phyloP scores from a whole-genome alignment of 2,329 filamentous ascomycete species.

The Trichoderma koningii region DNA sequence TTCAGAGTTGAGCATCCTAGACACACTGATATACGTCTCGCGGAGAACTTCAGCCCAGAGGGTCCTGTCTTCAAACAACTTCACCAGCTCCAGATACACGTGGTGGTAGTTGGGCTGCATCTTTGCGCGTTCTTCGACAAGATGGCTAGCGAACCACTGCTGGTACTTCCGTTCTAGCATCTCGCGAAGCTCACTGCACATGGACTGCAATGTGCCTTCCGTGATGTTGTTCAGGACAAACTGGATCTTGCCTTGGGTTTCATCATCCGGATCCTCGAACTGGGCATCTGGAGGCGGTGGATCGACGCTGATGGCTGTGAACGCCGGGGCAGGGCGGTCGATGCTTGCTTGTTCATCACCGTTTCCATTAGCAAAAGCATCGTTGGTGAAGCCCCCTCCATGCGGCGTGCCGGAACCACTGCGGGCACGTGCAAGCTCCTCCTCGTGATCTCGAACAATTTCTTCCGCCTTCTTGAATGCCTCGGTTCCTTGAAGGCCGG shows the following conservation, averaged over 20 bases:
- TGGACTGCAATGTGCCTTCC: conserved; percentile 79
- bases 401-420: conserved; percentile 51
- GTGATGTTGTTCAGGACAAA: conserved; percentile 98
- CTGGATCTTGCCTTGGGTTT: conserved; percentile 87
- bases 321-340: conserved; percentile 69
- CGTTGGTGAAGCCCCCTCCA: conserved; percentile 44
- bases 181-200: conserved; percentile 78
- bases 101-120: conserved; percentile 96
- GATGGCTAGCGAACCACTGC: conserved; percentile 93
- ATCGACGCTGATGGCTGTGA: conserved; percentile 77
- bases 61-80: conserved; percentile 74
- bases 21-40: conserved; percentile 86
- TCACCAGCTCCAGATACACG: conserved; percentile 87
- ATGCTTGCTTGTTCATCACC: conserved; percentile 60
- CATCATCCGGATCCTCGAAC: conserved; percentile 81
- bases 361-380: conserved; percentile 68
- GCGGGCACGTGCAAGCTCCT: conserved; percentile 58
- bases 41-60: conserved; percentile 89
- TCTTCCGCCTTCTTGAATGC: conserved; percentile 82
- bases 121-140: conserved; percentile 95
- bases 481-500: conserved; percentile 79
- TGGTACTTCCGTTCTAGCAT: conserved; percentile 79
- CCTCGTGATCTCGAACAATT: conserved; percentile 68
- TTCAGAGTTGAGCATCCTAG: conserved; percentile 88
- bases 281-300: conserved; percentile 61